phyloP scores from a whole-genome alignment of 2,329 filamentous ascomycete species.

The Aspergillus novofumigatus region DNA sequence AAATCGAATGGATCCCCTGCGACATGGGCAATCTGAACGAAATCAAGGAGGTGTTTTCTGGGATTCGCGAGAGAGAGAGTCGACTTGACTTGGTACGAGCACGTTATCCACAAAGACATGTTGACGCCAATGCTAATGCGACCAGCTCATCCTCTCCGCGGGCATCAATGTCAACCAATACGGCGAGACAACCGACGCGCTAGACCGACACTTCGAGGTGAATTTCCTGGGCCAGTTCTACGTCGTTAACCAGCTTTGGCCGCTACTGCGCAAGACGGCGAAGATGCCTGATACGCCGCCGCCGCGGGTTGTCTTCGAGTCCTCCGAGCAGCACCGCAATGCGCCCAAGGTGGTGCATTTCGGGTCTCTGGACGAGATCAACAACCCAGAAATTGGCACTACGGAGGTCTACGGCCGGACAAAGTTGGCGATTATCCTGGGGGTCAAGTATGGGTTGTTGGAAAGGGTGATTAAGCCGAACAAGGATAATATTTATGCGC shows the following conservation, averaged over 20 bases:
- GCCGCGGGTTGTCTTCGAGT: constrained; percentile 41
- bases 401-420: constrained; percentile 40
- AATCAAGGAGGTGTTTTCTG: constrained; percentile 37
- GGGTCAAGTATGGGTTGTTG: constrained; percentile 40
- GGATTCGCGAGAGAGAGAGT: constrained; percentile 31
- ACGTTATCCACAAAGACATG: too few species aligned
- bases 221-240: constrained; percentile 47
- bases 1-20: constrained; percentile 42
- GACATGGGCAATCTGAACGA: constrained; percentile 40
- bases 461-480: constrained; percentile 43
- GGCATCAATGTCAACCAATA: constrained; percentile 44
- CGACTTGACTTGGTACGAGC: constrained; percentile 35
- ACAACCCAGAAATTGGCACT: constrained; percentile 31
- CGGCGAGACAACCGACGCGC: constrained; percentile 34
- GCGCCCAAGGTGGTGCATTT: constrained; percentile 39
- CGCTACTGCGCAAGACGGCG: constrained; percentile 40
- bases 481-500: constrained; percentile 38
- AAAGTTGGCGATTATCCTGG: constrained; percentile 43
- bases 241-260: constrained; percentile 41
- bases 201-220: constrained; percentile 41
- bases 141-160: constrained; percentile 38
- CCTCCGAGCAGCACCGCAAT: constrained; percentile 40
- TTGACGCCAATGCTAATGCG: too few species aligned
- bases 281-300: constrained; percentile 30
- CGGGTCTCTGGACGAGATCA: constrained; percentile 41